These are phyloP conservation scores for Fistulifera pelliculosa DNA, from an alignment of 108 stramenopile genomes.

Conservation along the genomic window DNA sequence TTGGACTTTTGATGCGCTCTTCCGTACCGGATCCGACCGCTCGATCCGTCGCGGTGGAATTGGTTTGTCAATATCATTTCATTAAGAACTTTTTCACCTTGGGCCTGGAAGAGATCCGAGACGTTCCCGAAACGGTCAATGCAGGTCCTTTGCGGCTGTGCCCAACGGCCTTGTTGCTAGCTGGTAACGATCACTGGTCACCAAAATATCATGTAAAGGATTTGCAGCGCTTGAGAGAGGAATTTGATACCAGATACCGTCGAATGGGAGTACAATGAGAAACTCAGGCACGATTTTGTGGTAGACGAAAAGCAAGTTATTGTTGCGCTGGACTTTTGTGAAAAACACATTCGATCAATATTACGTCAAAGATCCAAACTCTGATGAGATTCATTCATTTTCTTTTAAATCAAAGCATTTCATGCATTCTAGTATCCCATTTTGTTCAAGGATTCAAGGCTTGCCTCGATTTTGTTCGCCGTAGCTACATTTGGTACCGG, in stretches of 20 bases:
- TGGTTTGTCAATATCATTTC: conserved; percentile 36
- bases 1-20: conserved; percentile 23
- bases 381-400: no score
- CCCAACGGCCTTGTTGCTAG: conserved; percentile 47
- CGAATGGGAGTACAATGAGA: conserved; percentile 16
- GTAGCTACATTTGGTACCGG: no score
- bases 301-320: conserved; percentile 34
- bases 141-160: conserved; percentile 22
- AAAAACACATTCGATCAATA: conserved; percentile 14
- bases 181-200: conserved; percentile 63
- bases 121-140: conserved; percentile 45
- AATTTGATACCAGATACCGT: conserved; percentile 27
- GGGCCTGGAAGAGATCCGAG: conserved; percentile 68
- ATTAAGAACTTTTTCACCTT: conserved; percentile 54
- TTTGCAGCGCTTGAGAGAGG: conserved; percentile 6
- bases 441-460: no score
- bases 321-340: conserved; percentile 35
- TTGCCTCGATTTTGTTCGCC: no score
- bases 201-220: conserved; percentile 48
- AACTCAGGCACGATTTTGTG: conserved; percentile 39
- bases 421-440: no score
- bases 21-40: conserved; percentile 34
- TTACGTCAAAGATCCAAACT: background rate
- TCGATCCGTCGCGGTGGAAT: conserved; percentile 33
- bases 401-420: no score